These are phyloP conservation scores for Trichopus zeylanicus DNA, from an alignment of 116 monocot species.

Conservation along the genomic window DNA sequence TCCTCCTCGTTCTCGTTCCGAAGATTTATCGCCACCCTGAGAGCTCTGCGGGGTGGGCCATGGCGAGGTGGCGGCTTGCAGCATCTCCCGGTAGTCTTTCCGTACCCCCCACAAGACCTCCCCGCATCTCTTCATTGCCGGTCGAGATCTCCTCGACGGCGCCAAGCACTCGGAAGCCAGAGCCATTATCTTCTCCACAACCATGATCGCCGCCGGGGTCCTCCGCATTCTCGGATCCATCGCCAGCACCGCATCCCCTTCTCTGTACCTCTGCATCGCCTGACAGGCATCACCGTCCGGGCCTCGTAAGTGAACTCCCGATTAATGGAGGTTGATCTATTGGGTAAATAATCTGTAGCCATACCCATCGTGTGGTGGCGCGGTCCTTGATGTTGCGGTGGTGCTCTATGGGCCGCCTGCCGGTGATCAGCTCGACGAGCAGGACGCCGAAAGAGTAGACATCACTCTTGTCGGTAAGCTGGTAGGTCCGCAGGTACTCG, in stretches of 20 bases:
- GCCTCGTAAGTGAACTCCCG: no score
- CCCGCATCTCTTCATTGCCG: conserved; percentile 53
- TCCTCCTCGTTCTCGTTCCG: no score
- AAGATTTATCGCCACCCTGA: no score
- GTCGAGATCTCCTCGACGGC: conserved; percentile 33
- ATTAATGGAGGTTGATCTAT: no score
- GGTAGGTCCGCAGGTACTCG: conserved; percentile 67
- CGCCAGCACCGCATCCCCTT: conserved; percentile 48
- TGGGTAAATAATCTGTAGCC: background rate
- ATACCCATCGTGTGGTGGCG: conserved; percentile 55
- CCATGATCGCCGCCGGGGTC: conserved; percentile 39
- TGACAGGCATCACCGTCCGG: conserved; percentile 8
- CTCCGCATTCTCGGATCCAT: conserved; percentile 65
- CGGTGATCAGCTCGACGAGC: conserved; percentile 75
- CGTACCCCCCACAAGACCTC: conserved; percentile 64
- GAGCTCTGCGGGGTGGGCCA: background rate
- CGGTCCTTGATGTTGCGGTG: conserved; percentile 18
- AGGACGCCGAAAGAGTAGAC: conserved; percentile 86
- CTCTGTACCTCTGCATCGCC: conserved; percentile 46
- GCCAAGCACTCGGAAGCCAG: conserved; percentile 42
- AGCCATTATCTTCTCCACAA: conserved; percentile 33
- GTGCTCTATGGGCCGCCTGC: conserved; percentile 58
- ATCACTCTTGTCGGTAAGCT: conserved; percentile 80
- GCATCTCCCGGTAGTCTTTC: conserved; percentile 28
- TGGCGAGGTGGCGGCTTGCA: background rate